Base-by-base conservation (phyloP, 192 early-diverging fungal species). In the Rhizoclosmatium sp. region DNA sequence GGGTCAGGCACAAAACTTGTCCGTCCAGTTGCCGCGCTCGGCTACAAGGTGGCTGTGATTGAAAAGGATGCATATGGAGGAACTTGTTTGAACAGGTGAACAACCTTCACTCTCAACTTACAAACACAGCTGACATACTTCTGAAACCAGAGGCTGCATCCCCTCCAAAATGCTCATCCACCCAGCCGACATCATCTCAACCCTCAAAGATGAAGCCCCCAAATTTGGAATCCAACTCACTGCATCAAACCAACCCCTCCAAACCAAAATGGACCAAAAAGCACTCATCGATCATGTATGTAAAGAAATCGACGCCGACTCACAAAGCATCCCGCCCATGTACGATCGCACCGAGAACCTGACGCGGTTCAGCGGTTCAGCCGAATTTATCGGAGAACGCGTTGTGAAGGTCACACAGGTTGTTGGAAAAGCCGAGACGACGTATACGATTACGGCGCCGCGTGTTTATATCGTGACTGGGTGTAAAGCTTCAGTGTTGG, bases 131-230 rank as follows among this genome's bases (percentile, higher is more conserved):
- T 5, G 1, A 10, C 41, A 65, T 10, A 16, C 41, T 16, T 65
- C 23, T 1, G 21, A 65, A 51, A 58, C 45, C 59, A 44, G 80
- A 3, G 80, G 80, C 0, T 80, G 80, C 69, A 83, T 83, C 51
- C 76, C 76, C 0, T 64, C 47, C 14, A 79, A 84, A 51, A 81
- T 81, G 84, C 68, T 85, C 19, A 82, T 82, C 58, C 84, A 85
- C 42, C 81, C 84, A 21, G 84, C 84, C 10, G 83, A 84, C 70
- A 54, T 84, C 12, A 62, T 84, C 47, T 41, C 77, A 4, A 49
- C 78, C 1, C 59, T 79, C 16, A 80, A 75, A 60, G 44, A 68
- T 21, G 79, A 83, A 12, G 78, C 78, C 4, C 76, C 78, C 41
- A 82, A 71, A 46, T 77, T 80, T 46, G 78, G 76, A 42, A 75